Percentiles rank a stretch among this genome's conserved stretches.
phyloP scores from a whole-genome alignment of 306 rosid species.

The Psophocarpus tetragonolobus region DNA sequence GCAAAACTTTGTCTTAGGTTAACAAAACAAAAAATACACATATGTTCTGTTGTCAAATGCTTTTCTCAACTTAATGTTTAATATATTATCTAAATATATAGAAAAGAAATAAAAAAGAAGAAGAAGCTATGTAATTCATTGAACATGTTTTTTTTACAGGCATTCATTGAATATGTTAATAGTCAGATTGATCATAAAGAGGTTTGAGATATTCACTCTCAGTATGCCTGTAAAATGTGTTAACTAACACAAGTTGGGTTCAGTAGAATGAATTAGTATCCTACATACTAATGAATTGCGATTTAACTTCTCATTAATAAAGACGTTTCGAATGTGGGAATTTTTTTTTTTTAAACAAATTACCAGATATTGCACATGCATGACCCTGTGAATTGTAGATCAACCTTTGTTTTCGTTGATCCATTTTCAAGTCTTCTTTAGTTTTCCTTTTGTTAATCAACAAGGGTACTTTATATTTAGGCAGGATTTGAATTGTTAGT shows the following conservation, averaged over 20 bases:
- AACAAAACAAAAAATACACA: neutral
- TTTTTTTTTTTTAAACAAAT: neutral
- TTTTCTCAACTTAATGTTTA: neutral
- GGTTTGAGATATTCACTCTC: neutral
- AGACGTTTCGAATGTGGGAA: neutral
- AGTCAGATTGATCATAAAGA: neutral
- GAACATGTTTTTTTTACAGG: too few relatives aligned
- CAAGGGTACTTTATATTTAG: neutral
- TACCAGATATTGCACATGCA: neutral
- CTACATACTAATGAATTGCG: neutral
- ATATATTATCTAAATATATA: neutral
- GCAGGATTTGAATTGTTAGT: slow-evolving; percentile 10
- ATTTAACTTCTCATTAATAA: neutral
- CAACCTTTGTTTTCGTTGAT: neutral
- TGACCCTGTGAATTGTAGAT: neutral
- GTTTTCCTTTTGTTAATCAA: neutral
- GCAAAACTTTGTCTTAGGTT: neutral
- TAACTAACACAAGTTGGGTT: neutral
- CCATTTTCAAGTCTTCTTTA: neutral
- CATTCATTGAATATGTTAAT: neutral
- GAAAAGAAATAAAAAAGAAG: neutral
- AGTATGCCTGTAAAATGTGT: neutral
- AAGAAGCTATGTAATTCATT: too few relatives aligned
- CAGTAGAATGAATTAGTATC: neutral
- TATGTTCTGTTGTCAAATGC: neutral